Conservation (phyloP, 306 rosid species). For the Cyamopsis tetragonoloba region DNA sequence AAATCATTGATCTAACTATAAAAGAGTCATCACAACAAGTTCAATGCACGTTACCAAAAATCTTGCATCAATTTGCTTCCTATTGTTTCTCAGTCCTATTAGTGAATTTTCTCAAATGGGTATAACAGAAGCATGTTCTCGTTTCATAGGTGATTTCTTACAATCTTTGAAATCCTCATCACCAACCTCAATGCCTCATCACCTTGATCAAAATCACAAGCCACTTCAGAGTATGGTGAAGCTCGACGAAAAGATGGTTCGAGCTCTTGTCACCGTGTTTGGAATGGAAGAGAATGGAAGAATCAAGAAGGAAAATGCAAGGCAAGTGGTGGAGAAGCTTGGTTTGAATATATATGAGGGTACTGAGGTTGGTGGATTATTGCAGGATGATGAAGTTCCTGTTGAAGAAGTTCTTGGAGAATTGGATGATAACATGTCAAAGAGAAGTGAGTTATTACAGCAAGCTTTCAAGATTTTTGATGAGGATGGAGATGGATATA, state of each 20-base stretch:
- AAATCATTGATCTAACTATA: constrained; percentile 32
- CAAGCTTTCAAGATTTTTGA: constrained; percentile 89
- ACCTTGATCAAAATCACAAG: constrained; percentile 12
- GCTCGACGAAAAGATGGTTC: constrained; percentile 49
- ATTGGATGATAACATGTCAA: constrained; percentile 41
- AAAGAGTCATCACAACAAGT: constrained; percentile 13
- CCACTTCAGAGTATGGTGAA: constrained; percentile 26
- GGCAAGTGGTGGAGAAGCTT: constrained; percentile 69
- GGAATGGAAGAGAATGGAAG: constrained; percentile 82
- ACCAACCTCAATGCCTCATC: constrained; percentile 21
- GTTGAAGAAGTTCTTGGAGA: constrained; percentile 67
- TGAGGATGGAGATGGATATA: constrained; percentile 83
- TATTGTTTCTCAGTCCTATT: background rate
- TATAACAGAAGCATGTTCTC: constrained; percentile 50
- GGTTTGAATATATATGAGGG: constrained; percentile 56
- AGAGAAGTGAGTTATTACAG: constrained; percentile 44
- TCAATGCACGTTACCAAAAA: background rate
- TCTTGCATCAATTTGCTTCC: background rate
- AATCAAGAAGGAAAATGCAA: constrained; percentile 69
- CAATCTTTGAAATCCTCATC: constrained; percentile 43
- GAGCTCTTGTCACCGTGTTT: constrained; percentile 73
- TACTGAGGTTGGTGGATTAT: constrained; percentile 24
- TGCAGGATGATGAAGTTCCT: constrained; percentile 41
- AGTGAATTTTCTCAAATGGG: constrained; percentile 41
- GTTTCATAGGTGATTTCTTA: constrained; percentile 55